Conservation (phyloP, 352 stramenopile species). For the Phytophthora brassicae region DNA sequence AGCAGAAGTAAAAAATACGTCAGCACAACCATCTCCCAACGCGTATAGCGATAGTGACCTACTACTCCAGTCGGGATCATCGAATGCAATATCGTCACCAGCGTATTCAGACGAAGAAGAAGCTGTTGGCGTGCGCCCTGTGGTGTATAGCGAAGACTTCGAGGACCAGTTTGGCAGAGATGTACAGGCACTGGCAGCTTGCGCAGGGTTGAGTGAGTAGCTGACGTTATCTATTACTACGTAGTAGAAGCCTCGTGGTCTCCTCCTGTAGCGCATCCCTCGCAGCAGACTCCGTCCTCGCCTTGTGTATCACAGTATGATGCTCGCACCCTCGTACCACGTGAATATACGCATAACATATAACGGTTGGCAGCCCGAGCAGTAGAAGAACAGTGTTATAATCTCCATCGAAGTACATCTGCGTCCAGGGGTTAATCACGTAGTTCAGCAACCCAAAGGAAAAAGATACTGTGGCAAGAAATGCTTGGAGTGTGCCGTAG, state of each 20-base stretch:
- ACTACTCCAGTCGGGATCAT: slow-evolving; percentile 20
- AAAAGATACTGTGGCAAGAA: slow-evolving; percentile 71
- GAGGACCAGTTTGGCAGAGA: slow-evolving; percentile 21
- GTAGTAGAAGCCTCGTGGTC: slow-evolving; percentile 51
- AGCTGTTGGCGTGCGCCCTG: slow-evolving; percentile 1
- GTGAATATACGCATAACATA: slow-evolving; percentile 68
- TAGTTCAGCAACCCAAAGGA: slow-evolving; percentile 75
- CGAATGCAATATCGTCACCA: slow-evolving; percentile 16
- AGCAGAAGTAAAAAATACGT: neutral
- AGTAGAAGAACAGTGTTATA: slow-evolving; percentile 62
- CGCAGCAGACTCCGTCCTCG: slow-evolving; percentile 14
- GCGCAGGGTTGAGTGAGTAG: neutral
- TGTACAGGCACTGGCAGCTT: neutral
- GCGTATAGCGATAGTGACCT: slow-evolving; percentile 29
- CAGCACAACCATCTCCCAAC: slow-evolving; percentile 1
- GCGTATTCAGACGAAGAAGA: slow-evolving; percentile 20
- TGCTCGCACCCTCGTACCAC: slow-evolving; percentile 66
- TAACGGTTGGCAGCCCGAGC: slow-evolving; percentile 53
- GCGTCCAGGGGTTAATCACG: slow-evolving; percentile 71
- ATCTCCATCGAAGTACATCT: slow-evolving; percentile 65
- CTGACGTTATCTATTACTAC: slow-evolving; percentile 24
- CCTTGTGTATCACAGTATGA: slow-evolving; percentile 44
- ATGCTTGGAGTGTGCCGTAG: slow-evolving; percentile 79
- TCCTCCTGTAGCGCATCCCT: slow-evolving; percentile 26
- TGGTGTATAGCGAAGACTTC: slow-evolving; percentile 70